Evolutionary conservation across 2,329 filamentous ascomycete genomes (phyloP).

Genomic region (Lithohypha guttulata): DNA sequence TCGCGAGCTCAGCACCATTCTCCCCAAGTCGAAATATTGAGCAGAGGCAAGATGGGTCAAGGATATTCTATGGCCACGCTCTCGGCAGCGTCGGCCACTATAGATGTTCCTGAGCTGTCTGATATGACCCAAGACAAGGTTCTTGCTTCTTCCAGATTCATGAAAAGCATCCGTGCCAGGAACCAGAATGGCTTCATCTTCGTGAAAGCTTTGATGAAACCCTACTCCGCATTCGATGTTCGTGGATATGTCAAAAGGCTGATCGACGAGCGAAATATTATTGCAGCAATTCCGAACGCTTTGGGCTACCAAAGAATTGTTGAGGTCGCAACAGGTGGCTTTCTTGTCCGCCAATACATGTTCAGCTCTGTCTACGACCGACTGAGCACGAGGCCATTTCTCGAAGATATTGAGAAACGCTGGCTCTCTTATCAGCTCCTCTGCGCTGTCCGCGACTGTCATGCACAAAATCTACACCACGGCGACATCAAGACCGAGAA

Average conservation of each 20-base stretch:
- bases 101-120: slow-evolving; percentile 83
- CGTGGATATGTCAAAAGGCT: slow-evolving; percentile 68
- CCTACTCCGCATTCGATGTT: slow-evolving; percentile 70
- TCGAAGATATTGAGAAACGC: slow-evolving; percentile 97
- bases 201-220: slow-evolving; percentile 91
- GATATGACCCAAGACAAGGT: slow-evolving; percentile 88
- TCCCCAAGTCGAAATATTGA: not conserved
- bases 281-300: slow-evolving; percentile 81
- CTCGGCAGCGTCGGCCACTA: slow-evolving; percentile 81
- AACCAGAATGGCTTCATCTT: slow-evolving; percentile 85
- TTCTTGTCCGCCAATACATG: slow-evolving; percentile 86
- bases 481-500: slow-evolving; percentile 99
- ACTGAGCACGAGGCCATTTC: slow-evolving; percentile 83
- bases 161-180: slow-evolving; percentile 88
- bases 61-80: slow-evolving; percentile 89
- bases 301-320: slow-evolving; percentile 81
- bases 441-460: slow-evolving; percentile 84
- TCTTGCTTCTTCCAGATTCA: slow-evolving; percentile 82
- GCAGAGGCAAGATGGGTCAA: slow-evolving; percentile 64
- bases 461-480: slow-evolving; percentile 79
- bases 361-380: slow-evolving; percentile 97
- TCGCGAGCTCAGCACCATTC: not conserved
- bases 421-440: slow-evolving; percentile 95
- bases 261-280: slow-evolving; percentile 65
- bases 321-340: slow-evolving; percentile 84